A percentile compares a stretch with the other conserved stretches of the same genome.
Evolutionary conservation across 257 asterid genomes (phyloP).

Genomic region (Capsicum rhomboideum): DNA sequence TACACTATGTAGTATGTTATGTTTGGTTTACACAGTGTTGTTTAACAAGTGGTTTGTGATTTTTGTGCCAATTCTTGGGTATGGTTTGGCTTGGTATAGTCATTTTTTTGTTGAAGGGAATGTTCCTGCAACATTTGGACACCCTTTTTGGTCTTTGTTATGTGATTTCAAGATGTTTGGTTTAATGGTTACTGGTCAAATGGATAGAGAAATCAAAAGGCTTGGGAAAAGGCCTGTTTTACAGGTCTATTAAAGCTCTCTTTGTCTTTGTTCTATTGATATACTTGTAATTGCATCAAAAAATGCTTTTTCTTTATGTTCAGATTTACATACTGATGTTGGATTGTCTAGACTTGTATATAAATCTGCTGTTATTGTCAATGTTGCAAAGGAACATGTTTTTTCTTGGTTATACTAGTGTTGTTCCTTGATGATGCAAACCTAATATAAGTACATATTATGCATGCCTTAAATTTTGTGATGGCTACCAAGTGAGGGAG

Average conservation of each 20-base stretch:
- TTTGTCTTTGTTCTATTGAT: background rate
- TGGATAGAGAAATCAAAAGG: slow-evolving; percentile 98
- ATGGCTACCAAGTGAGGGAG: background rate
- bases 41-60: slow-evolving; percentile 68
- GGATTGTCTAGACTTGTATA: background rate
- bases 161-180: slow-evolving; percentile 99
- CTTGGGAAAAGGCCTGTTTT: slow-evolving; percentile 94
- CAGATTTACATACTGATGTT: background rate
- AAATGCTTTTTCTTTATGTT: background rate
- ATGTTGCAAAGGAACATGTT: background rate
- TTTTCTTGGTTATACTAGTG: background rate
- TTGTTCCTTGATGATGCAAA: background rate
- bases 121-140: slow-evolving; percentile 89
- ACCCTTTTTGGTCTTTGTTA: slow-evolving; percentile 83
- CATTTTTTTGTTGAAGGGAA: slow-evolving; percentile 93
- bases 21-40: slow-evolving; percentile 58
- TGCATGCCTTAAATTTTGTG: background rate
- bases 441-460: background rate
- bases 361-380: background rate
- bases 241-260: slow-evolving; percentile 41
- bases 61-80: slow-evolving; percentile 70
- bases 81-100: slow-evolving; percentile 91
- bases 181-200: slow-evolving; percentile 81
- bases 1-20: slow-evolving; percentile 64
- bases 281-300: slow-evolving; percentile 15